Evolutionary conservation across 371 early-diverging fungal species (phyloP), one percentile per base, ranked within the genome.

Genomic region (Phascolomyces articulosus): DNA sequence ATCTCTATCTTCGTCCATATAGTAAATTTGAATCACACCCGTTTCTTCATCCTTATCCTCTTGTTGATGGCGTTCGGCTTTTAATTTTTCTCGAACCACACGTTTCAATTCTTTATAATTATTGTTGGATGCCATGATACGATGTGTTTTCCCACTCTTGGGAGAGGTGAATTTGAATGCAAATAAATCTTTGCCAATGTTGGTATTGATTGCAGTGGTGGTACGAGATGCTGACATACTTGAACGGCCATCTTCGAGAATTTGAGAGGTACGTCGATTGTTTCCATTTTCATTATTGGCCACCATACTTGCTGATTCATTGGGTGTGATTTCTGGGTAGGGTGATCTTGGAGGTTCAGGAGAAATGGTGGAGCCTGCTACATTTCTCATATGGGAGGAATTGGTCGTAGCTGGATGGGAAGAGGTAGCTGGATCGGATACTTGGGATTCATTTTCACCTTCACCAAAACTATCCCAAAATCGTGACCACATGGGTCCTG

Each of bases 1-100:
- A 38, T 96, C 96, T 54, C 89, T 85, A 51, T 96, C 96, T 60
- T 95, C 95, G 68, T 96, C 96, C 59, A 91, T 53, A 72, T 95
- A 96, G 4, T 85, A 88, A 28, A 96, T 72, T 18, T 76, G 86
- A 21, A 89, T 71, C 75, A 71, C 71, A 16, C 70, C 73, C n/a
- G n/a, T n/a, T n/a, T n/a, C n/a, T 9, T 49, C 31, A 38, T 67
- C 61, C 8, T 40, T 20, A 28, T 65, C 58, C 20, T 74, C 74
- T n/a, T 38, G n/a, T n/a, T n/a, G n/a, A n/a, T n/a, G n/a, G n/a
- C n/a, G n/a, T n/a, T n/a, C n/a, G n/a, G n/a, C 64, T 6, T 40
- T 40, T 10, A 67, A 54, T 49, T 74, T 74, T 40, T 67, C 64
- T 13, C 63, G 70, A 9, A 74, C 66, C 13, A 55, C 60, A 3